A percentile compares a stretch with the other conserved stretches of the same genome.
These are phyloP conservation scores for Podaxis sp. DNA, from an alignment of 768 basidiomycete species.

Conservation along the genomic window DNA sequence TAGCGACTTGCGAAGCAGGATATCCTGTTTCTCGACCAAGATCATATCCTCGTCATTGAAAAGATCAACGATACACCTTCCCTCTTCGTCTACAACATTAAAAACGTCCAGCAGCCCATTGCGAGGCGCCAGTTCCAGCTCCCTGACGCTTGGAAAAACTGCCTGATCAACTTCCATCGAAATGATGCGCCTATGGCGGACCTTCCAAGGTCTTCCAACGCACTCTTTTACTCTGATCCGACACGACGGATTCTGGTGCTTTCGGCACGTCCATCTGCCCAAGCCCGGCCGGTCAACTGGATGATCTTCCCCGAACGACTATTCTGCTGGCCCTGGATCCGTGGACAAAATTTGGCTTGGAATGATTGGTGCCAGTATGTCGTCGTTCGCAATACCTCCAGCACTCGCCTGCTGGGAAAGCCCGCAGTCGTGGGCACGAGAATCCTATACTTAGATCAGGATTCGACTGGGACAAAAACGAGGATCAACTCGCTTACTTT, in stretches of 20 bases:
- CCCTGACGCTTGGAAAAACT: conserved; percentile 48
- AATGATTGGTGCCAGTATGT: conserved; percentile 53
- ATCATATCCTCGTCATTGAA: conserved; percentile 41
- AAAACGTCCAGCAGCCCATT: conserved; percentile 37
- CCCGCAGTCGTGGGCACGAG: conserved; percentile 47
- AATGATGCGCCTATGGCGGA: conserved; percentile 42
- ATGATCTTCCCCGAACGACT: conserved; percentile 55
- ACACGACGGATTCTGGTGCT: conserved; percentile 47
- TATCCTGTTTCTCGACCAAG: conserved; percentile 43
- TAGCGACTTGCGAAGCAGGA: conserved; percentile 53
- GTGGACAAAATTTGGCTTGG: conserved; percentile 49
- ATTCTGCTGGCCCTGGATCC: conserved; percentile 38
- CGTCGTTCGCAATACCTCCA: conserved; percentile 40
- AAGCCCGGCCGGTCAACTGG: conserved; percentile 40
- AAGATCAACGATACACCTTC: conserved; percentile 34
- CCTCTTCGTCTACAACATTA: conserved; percentile 46
- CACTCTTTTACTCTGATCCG: conserved; percentile 59
- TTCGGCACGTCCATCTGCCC: conserved; percentile 38
- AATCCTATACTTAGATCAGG: conserved; percentile 44
- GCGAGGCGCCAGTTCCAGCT: conserved; percentile 55
- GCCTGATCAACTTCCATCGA: conserved; percentile 44
- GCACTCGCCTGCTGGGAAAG: conserved; percentile 26
- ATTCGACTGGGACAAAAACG: conserved; percentile 24
- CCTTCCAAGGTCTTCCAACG: conserved; percentile 31
- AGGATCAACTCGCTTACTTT: conserved; percentile 40